Evolutionary conservation across 2,329 filamentous ascomycete genomes (phyloP).

Genomic region (Raffaelea arxii): DNA sequence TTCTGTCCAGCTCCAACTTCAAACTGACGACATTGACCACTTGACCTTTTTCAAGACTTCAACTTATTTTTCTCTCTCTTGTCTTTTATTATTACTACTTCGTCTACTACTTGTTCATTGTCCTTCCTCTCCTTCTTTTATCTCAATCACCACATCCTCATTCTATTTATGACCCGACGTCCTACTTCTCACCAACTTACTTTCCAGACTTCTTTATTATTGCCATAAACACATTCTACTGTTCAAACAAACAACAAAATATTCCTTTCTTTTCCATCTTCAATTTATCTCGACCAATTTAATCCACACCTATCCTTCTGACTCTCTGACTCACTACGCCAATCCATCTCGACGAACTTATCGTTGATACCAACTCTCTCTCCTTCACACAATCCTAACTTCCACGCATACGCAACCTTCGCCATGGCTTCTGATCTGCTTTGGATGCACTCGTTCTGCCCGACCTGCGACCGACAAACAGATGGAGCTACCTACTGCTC

Average conservation of each 20-base stretch:
- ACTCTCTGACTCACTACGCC: background rate
- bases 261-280: background rate
- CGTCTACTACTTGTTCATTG: background rate
- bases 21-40: no score
- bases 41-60: background rate
- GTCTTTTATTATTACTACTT: background rate
- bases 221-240: background rate
- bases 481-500: slow-evolving; percentile 81
- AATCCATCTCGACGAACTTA: background rate
- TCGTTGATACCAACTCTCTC: background rate
- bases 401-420: background rate
- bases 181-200: background rate
- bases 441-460: slow-evolving; percentile 84
- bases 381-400: background rate
- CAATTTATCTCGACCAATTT: background rate
- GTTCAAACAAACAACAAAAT: background rate
- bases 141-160: background rate
- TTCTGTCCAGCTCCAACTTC: background rate
- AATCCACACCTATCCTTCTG: background rate
- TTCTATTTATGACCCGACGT: slow-evolving; percentile 3
- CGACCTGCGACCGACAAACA: slow-evolving; percentile 86
- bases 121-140: background rate
- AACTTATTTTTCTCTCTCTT: background rate
- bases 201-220: background rate
- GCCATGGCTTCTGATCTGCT: slow-evolving; percentile 42